phyloP scores from a whole-genome alignment of 176 grass and related monocot genomes.

The Poa annua region DNA sequence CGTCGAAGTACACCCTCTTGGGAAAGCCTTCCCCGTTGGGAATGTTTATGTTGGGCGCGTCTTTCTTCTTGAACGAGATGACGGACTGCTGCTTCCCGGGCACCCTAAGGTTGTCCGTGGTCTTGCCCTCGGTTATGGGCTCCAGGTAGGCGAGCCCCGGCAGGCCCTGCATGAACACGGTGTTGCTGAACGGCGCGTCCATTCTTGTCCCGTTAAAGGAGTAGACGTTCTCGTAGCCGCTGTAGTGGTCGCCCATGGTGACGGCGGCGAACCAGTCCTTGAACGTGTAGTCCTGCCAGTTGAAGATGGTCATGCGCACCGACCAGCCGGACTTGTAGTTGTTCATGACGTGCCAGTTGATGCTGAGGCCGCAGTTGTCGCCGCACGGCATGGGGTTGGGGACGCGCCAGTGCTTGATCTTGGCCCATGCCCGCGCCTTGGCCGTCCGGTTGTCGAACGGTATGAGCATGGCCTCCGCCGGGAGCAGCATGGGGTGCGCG shows the following conservation, averaged over 20 bases:
- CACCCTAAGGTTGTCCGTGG: slow-evolving; percentile 32
- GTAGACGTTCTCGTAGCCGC: slow-evolving; percentile 88
- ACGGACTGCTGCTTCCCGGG: slow-evolving; percentile 91
- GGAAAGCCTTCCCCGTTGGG: slow-evolving; percentile 69
- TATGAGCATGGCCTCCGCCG: slow-evolving; percentile 75
- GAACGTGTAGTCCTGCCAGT: slow-evolving; percentile 93
- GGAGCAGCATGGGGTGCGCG: slow-evolving; percentile 53
- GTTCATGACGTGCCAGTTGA: slow-evolving; percentile 90
- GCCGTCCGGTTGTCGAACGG: slow-evolving; percentile 77
- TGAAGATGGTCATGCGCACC: slow-evolving; percentile 83
- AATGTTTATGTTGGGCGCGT: slow-evolving; percentile 57
- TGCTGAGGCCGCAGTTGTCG: slow-evolving; percentile 81
- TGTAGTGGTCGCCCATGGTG: slow-evolving; percentile 54
- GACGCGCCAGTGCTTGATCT: slow-evolving; percentile 72
- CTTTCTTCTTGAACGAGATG: slow-evolving; percentile 72
- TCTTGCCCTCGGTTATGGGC: slow-evolving; percentile 54
- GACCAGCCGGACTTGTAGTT: slow-evolving; percentile 88
- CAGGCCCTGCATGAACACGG: slow-evolving; percentile 84
- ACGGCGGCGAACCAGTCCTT: slow-evolving; percentile 91
- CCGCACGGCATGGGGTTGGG: slow-evolving; percentile 64
- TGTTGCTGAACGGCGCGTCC: slow-evolving; percentile 50
- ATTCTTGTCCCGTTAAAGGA: slow-evolving; percentile 85
- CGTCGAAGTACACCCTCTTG: slow-evolving; percentile 77
- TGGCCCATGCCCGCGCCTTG: slow-evolving; percentile 81
- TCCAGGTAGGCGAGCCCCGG: slow-evolving; percentile 62